phyloP scores from a whole-genome alignment of 208 protist genomes.

The Naegleria lovaniensis region DNA sequence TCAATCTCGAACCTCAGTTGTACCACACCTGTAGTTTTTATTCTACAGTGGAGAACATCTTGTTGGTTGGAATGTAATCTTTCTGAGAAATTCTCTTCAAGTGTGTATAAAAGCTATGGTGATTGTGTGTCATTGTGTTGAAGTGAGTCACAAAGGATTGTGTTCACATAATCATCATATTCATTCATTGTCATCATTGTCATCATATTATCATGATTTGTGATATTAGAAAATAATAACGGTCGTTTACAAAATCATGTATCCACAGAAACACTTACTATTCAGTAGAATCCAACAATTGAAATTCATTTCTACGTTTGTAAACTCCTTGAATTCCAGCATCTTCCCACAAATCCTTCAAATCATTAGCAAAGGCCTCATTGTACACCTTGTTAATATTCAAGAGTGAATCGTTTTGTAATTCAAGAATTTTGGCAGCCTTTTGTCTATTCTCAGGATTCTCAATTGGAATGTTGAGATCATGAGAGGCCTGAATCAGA shows the following conservation, averaged over 20 bases:
- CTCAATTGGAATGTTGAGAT: constrained; percentile 24
- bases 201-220: not conserved
- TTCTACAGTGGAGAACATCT: constrained; percentile 61
- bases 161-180: too few relatives aligned
- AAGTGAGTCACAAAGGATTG: too few relatives aligned
- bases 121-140: too few relatives aligned
- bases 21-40: constrained; percentile 71
- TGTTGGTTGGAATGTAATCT: constrained; percentile 57
- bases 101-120: not conserved
- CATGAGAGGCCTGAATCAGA: constrained; percentile 23
- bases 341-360: constrained; percentile 32
- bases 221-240: not conserved
- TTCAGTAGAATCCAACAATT: constrained; percentile 31
- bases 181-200: not conserved
- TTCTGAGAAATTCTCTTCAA: constrained; percentile 25
- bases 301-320: constrained; percentile 17
- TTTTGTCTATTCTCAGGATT: not conserved
- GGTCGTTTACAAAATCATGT: not conserved
- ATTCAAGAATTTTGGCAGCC: not conserved
- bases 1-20: constrained; percentile 61
- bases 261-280: not conserved
- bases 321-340: constrained; percentile 22
- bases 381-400: constrained; percentile 19
- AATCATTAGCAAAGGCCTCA: constrained; percentile 35
- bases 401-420: constrained; percentile 12